Conservation (phyloP, 441 rosid genomes). For the Jatropha podagrica region DNA sequence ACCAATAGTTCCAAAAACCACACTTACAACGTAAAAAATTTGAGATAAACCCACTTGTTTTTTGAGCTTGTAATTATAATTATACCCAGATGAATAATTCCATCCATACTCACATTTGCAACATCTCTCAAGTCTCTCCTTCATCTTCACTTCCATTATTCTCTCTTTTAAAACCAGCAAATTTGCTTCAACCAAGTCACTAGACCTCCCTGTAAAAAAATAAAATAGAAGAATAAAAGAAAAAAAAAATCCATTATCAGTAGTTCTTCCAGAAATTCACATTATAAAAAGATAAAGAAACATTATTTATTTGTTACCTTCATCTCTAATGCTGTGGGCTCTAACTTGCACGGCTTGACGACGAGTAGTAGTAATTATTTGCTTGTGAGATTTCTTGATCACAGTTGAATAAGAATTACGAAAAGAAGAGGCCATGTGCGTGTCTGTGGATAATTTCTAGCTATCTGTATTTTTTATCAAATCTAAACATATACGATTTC, state of each 20-base stretch:
- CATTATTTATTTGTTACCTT: constrained; percentile 23
- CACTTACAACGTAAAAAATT: constrained; percentile 25
- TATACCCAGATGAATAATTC: constrained; percentile 35
- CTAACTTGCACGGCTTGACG: constrained; percentile 24
- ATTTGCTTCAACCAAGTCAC: constrained; percentile 34
- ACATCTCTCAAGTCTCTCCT: constrained; percentile 46
- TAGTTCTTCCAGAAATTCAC: no score
- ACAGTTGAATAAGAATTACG: constrained; percentile 3
- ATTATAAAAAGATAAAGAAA: neutral
- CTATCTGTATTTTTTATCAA: neutral
- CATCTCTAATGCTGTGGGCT: constrained; percentile 34
- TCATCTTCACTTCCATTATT: constrained; percentile 37
- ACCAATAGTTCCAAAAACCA: constrained; percentile 35
- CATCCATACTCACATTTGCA: constrained; percentile 43
- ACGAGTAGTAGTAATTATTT: neutral
- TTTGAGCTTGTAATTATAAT: constrained; percentile 22
- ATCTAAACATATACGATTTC: neutral
- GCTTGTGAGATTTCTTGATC: constrained; percentile 20
- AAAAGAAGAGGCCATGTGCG: constrained; percentile 18
- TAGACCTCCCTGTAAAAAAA: constrained; percentile 28
- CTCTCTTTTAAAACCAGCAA: constrained; percentile 39
- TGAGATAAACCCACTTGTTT: constrained; percentile 17
- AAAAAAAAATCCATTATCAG: no score
- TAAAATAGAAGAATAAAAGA: no score
- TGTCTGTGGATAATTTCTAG: neutral